Conservation (phyloP, 345 rosid genomes). For the Eutrema heterophyllum region DNA sequence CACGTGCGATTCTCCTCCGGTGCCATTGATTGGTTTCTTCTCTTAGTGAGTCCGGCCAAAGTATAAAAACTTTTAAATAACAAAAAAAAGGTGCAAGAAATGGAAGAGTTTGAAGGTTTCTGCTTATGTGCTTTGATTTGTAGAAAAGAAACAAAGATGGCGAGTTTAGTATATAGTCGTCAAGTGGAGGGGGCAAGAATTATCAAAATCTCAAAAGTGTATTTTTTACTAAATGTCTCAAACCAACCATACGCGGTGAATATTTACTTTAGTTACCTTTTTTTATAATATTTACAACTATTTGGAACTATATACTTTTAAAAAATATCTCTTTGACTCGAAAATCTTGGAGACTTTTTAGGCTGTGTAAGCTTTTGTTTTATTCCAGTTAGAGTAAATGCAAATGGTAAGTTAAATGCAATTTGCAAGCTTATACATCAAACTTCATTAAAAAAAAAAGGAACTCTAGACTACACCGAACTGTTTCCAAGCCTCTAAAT, state of each 20-base stretch:
- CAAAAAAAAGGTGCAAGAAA: not conserved
- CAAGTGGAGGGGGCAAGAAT: constrained; percentile 17
- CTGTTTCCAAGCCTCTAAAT: no score
- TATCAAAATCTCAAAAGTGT: constrained; percentile 5
- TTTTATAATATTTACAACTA: not conserved
- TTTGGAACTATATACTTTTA: not conserved
- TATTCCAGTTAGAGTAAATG: no score
- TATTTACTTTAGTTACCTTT: not conserved
- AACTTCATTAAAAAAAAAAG: no score
- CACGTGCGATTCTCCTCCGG: constrained; percentile 31
- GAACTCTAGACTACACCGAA: no score
- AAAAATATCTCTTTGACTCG: not conserved
- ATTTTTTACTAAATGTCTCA: constrained; percentile 12
- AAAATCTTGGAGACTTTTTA: not conserved
- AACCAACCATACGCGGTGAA: not conserved
- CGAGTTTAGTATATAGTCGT: constrained; percentile 21
- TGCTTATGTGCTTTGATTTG: not conserved
- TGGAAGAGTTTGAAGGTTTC: not conserved
- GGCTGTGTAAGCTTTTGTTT: no score
- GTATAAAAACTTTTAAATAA: not conserved
- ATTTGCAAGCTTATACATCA: no score
- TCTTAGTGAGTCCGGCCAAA: not conserved
- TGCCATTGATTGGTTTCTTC: constrained; percentile 12
- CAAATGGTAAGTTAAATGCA: no score
- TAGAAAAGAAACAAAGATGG: constrained; percentile 7